Conservation (phyloP, 2,329 filamentous ascomycete genomes). For the Huntiella moniliformis region DNA sequence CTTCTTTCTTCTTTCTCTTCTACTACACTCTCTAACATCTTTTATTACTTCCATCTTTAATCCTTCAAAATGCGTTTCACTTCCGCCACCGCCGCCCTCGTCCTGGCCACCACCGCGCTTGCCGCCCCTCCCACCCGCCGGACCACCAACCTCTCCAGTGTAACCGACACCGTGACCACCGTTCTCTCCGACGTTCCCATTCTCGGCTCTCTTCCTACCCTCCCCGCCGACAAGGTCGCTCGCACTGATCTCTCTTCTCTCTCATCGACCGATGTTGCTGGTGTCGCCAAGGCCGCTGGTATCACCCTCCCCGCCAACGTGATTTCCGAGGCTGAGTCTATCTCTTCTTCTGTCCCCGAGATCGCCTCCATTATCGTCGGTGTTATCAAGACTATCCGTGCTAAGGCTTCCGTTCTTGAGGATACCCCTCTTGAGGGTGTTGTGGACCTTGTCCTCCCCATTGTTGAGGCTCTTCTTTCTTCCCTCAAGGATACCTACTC, state of each 20-base stretch:
- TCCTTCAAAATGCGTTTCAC: constrained; percentile 10
- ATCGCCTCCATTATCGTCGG: constrained; percentile 6
- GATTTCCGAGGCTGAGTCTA: constrained; percentile 1
- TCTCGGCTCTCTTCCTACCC: no score
- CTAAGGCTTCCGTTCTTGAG: not conserved
- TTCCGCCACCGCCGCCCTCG: constrained; percentile 2
- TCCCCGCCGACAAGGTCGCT: not conserved
- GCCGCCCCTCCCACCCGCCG: not conserved
- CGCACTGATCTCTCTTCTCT: not conserved
- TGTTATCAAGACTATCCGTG: constrained; percentile 1
- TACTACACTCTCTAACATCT: not conserved
- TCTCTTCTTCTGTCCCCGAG: not conserved
- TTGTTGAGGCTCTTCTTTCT: constrained; percentile 7
- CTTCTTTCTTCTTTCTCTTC: constrained; percentile 1
- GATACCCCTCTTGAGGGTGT: constrained; percentile 4
- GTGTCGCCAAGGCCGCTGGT: not conserved
- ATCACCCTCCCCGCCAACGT: constrained; percentile 4
- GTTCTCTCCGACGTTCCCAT: not conserved
- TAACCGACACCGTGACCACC: not conserved
- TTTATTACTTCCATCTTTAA: not conserved
- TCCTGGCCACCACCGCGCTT: constrained; percentile 6
- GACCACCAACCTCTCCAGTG: not conserved
- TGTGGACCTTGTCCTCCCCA: constrained; percentile 1
- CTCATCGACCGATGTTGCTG: not conserved
- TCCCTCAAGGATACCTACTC: not conserved